Evolutionary conservation across 352 stramenopile genomes (phyloP), one percentile per base, ranked within the genome.

Genomic region (Sclerospora graminicola): DNA sequence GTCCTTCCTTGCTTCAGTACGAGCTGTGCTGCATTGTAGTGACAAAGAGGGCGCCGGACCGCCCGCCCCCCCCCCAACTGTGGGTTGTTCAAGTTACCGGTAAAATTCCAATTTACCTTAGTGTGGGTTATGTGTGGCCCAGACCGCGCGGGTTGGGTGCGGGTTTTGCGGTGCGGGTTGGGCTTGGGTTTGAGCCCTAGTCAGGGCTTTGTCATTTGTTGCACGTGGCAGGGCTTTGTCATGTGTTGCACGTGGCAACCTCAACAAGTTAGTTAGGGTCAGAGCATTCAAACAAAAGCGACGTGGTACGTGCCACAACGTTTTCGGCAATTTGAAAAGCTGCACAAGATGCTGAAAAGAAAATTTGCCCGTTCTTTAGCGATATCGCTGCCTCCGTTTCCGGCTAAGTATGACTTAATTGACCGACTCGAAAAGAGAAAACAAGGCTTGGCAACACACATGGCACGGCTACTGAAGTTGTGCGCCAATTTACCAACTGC

Each of bases 231-330:
- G 20, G 61, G 67, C 21, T 71, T 65, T 41, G 61, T 71, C 24
- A 34, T 71, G 45, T 63, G 56, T 29, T 71, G 61, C 27, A 52
- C 41, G 21, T 71, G 57, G 61, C 31, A 62, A 39, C 53, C 54
- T 24, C 41, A 33, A 11, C 21, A 31, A 16, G 11, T 14, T 16
- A 15, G 5, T 14, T 27, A 50, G n/a, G 29, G 29, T 26, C 10
- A 15, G 7, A 38, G 3, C 19, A 28, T 37, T 19, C 48, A 50
- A 14, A 19, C 16, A 14, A 15, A 53, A 31, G 45, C 57, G 15
- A 68, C 46, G 10, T 71, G 61, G 61, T 68, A 60, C 30, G 61
- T 71, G 15, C 68, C 61, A 15, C 61, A 71, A 51, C 61, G 61
- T 38, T 71, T 71, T 43, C 65, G 57, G 33, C 56, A 67, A n/a